These are phyloP conservation scores for Myotisia sp. DNA, from an alignment of 2,329 filamentous ascomycete genomes.

Conservation along the genomic window DNA sequence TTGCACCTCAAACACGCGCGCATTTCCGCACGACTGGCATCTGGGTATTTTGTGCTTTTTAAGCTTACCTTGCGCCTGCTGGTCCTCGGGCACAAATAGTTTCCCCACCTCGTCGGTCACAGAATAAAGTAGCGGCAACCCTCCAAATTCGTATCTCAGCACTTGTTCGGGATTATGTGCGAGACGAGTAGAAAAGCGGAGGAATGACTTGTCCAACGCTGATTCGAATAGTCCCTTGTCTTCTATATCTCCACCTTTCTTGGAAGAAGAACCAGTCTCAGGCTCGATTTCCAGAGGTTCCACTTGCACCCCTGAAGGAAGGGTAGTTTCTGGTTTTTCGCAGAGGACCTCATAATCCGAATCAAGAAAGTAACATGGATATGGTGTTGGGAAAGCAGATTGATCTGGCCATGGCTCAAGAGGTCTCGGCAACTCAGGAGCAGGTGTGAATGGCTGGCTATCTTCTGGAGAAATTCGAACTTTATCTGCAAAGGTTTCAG, in stretches of 20 bases:
- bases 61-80: constrained; percentile 9
- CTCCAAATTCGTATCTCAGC: constrained; percentile 65
- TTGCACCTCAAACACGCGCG: constrained; percentile 79
- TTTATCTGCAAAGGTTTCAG: constrained; percentile 64
- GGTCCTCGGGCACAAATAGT: constrained; percentile 33
- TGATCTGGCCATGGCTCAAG: constrained; percentile 61
- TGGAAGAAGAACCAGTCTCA: constrained; percentile 14
- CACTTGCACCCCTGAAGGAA: constrained; percentile 34
- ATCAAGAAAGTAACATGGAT: constrained; percentile 67
- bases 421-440: constrained; percentile 21
- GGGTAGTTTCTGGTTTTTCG: constrained; percentile 35
- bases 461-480: constrained; percentile 36
- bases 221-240: constrained; percentile 64
- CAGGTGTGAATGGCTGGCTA: constrained; percentile 15
- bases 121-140: constrained; percentile 64
- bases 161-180: constrained; percentile 71
- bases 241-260: constrained; percentile 22
- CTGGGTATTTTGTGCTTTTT: constrained; percentile 46
- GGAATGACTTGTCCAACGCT: constrained; percentile 59
- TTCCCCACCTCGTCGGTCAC: constrained; percentile 61
- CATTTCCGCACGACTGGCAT: constrained; percentile 60
- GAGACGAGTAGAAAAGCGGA: constrained; percentile 64
- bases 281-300: constrained; percentile 26
- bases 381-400: constrained; percentile 52
- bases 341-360: constrained; percentile 84